Conservation (phyloP, 805 yeast genomes). For the Saccharomycopsis amapae region DNA sequence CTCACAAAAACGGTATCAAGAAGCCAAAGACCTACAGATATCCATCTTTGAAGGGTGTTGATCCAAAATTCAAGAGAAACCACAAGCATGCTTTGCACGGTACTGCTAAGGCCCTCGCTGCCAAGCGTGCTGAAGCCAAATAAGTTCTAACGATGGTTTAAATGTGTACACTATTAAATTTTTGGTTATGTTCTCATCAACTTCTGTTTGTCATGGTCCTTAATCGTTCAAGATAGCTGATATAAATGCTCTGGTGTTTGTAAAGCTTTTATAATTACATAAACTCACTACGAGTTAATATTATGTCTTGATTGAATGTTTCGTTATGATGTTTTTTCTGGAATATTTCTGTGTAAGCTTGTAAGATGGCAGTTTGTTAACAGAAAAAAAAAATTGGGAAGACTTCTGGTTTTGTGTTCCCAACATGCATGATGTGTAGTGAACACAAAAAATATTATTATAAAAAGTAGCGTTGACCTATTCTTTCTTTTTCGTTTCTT, state of each 20-base stretch:
- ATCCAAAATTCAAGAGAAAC: slow-evolving; percentile 98
- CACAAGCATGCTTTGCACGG: slow-evolving; percentile 99
- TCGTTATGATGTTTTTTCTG: too few relatives aligned
- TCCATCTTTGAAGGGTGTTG: slow-evolving; percentile 98
- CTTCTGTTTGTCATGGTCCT: not conserved
- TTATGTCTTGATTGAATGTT: not conserved
- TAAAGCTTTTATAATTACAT: too few relatives aligned
- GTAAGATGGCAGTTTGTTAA: too few relatives aligned
- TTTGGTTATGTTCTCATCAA: not conserved
- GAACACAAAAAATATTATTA: too few relatives aligned
- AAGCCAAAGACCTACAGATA: slow-evolving; percentile 97
- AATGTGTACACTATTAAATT: not conserved
- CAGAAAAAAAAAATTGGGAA: too few relatives aligned
- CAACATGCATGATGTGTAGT: too few relatives aligned
- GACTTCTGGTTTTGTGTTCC: too few relatives aligned
- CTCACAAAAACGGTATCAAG: slow-evolving; percentile 99
- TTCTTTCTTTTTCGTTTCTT: too few relatives aligned
- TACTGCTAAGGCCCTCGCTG: slow-evolving; percentile 90
- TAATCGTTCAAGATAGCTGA: not conserved
- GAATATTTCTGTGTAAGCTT: too few relatives aligned
- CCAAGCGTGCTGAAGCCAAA: slow-evolving; percentile 47
- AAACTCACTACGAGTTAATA: too few relatives aligned
- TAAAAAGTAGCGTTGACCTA: too few relatives aligned
- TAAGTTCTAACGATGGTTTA: not conserved
- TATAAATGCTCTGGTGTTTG: not conserved